Conservation (phyloP, 2,329 filamentous ascomycete species). For the Colletotrichum gigasporum region DNA sequence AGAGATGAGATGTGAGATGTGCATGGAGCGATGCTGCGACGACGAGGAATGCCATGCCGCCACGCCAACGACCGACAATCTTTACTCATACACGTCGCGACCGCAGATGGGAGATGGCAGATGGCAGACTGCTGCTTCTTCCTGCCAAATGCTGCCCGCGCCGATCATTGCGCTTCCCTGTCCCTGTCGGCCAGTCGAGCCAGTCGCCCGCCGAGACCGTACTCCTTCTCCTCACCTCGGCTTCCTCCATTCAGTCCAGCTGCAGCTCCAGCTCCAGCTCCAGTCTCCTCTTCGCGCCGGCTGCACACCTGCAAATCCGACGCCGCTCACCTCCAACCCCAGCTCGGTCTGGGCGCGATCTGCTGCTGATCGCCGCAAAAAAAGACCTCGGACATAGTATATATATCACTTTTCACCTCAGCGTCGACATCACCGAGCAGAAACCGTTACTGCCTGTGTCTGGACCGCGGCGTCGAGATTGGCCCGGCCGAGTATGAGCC, state of each 20-base stretch:
- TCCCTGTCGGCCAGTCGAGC: too few species aligned
- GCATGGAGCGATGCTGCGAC: too few species aligned
- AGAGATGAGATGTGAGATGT: too few species aligned
- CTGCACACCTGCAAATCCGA: constrained; percentile 2
- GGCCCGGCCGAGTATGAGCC: neutral
- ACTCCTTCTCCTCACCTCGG: constrained; percentile 8
- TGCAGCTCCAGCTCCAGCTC: neutral
- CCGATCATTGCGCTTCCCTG: constrained; percentile 2
- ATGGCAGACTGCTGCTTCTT: too few species aligned
- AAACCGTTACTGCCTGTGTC: neutral
- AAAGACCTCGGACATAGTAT: neutral
- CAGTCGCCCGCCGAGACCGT: neutral
- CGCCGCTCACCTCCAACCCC: neutral
- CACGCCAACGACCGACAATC: neutral
- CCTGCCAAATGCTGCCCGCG: too few species aligned
- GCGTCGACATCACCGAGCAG: neutral
- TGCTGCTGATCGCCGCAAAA: neutral
- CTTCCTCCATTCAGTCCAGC: neutral
- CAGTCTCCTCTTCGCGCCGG: neutral
- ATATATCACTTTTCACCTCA: neutral
- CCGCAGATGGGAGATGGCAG: too few species aligned
- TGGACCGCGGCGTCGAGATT: neutral
- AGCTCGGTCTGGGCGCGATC: neutral
- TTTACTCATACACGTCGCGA: neutral
- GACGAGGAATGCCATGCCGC: too few species aligned